Evolutionary conservation across 352 stramenopile genomes (phyloP), one percentile per base, ranked within the genome.

Genomic region (Globisporangium radiosum): DNA sequence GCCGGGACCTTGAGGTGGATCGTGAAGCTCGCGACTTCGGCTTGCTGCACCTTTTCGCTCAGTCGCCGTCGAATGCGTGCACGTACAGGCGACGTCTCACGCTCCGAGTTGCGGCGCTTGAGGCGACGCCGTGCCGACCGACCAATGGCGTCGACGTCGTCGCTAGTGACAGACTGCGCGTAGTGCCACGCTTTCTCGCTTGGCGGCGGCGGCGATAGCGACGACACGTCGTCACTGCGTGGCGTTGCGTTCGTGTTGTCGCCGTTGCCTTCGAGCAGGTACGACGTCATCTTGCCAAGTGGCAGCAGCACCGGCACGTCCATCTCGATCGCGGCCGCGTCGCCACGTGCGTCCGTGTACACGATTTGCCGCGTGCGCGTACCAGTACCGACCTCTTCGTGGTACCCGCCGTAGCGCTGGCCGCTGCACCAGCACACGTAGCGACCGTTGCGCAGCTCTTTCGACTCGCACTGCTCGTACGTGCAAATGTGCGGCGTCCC

Each of bases 351-450:
- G 53, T 85, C 73, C 37, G 74, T 79, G 58, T 80, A 92, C 48
- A 88, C 56, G 13, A 92, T 44, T 39, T 75, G 71, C 36, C 82
- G 78, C 14, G 66, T 85, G 54, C 82, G 71, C 14, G 78, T 75
- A n/a, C 76, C 76, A 1, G 82, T 92, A 7, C 82, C 82, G 11
- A 64, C 72, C 62, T 78, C 69, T 69, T 89, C 78, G 5, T 65
- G 68, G 52, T 88, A 81, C 51, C 70, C 56, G 5, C 82, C 82
- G 67, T 90, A 92, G n/a, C 84, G 36, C 14, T 71, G 71, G 1
- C 70, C 63, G 13, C 78, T 92, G 15, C 87, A 71, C 79, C 78
- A 90, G 56, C 82, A 92, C 54, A 90, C 65, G 59, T 89, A 92
- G 47, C 71, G 69, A 6, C 76, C 75, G 49, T 72, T 55, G 10